These are phyloP conservation scores for Trametes meyenii DNA, from an alignment of 768 basidiomycete species.

Conservation along the genomic window DNA sequence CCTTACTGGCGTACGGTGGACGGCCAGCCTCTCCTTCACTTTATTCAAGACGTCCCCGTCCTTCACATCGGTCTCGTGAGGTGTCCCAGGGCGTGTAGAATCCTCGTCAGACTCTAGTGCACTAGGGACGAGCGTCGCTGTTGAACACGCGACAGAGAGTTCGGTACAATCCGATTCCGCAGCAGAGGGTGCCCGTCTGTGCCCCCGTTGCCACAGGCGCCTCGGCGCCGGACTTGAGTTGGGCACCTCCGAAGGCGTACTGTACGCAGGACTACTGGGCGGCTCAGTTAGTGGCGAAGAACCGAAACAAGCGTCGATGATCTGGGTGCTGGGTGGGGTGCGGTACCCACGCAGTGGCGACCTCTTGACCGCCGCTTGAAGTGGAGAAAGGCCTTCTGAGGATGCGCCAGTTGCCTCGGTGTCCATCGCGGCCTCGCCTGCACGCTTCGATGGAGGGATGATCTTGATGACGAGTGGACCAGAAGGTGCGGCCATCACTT, in stretches of 20 bases:
- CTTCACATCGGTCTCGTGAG: not conserved
- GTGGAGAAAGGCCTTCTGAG: not conserved
- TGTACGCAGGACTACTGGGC: not conserved
- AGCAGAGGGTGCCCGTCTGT: not conserved
- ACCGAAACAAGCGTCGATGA: not conserved
- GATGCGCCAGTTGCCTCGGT: not conserved
- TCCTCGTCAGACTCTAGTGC: not conserved
- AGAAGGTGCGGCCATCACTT: not conserved
- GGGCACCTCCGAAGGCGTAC: not conserved
- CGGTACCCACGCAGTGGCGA: not conserved
- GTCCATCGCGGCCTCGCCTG: not conserved
- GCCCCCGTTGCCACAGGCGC: not conserved
- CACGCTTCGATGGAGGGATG: not conserved
- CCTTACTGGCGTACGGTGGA: not conserved
- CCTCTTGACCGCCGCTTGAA: not conserved
- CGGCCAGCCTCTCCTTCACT: not conserved
- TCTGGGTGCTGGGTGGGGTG: not conserved
- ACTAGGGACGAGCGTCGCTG: not conserved
- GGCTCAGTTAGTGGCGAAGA: not conserved
- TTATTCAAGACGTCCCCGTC: not conserved
- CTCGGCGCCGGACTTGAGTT: not conserved
- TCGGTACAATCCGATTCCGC: conserved; percentile 4
- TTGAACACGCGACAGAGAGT: not conserved
- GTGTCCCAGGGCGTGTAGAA: conserved; percentile 1
- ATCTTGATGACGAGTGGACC: not conserved